Base-by-base conservation (phyloP, 306 rosid genomes). In the Fragaria iinumae region DNA sequence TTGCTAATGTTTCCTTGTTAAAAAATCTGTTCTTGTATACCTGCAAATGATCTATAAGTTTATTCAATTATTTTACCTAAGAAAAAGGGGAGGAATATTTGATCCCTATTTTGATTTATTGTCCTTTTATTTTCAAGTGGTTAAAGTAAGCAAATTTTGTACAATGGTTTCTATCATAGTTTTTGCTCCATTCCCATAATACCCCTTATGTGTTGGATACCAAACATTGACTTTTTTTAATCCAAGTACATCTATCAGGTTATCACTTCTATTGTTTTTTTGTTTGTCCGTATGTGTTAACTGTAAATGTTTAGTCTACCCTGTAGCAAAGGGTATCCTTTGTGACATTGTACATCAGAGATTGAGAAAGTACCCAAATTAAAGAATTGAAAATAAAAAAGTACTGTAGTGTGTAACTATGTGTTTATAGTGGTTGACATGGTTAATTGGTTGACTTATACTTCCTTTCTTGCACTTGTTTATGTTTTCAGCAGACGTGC, bases 401-500 rank as follows among this genome's bases (percentile, higher is more conserved):
- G 21, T 10, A 17, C 45, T 44, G 52, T 21, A 0, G 7, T 25
- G 50, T 60, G 76, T 4, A 39, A 13, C 17, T 39, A 3, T 56
- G 18, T 45, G 25, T 48, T 5, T 13, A 4, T 62, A 71, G 2
- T 67, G 68, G 73, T n/a, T 72, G 79, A 47, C 76, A 41, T 20
- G 79, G 60, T 83, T 34, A 1, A 32, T 64, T 66, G 48, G 29
- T 66, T 82, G 71, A 60, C 34, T 70, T 48, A 32, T 81, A 53
- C 50, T 48, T 45, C 65, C 6, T 74, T 52, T 69, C 44, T n/a
- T 32, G 27, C 29, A 56, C 34, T 74, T 83, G 55, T 86, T 74
- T 49, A 66, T 66, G 34, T 59, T 43, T 80, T 62, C 97, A 92
- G 96, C 97, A 90, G 79, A 90, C 96, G 8, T 95, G 99, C 75